Evolutionary conservation across 2,329 filamentous ascomycete species (phyloP).

Genomic region (Calonectria pauciramosa): DNA sequence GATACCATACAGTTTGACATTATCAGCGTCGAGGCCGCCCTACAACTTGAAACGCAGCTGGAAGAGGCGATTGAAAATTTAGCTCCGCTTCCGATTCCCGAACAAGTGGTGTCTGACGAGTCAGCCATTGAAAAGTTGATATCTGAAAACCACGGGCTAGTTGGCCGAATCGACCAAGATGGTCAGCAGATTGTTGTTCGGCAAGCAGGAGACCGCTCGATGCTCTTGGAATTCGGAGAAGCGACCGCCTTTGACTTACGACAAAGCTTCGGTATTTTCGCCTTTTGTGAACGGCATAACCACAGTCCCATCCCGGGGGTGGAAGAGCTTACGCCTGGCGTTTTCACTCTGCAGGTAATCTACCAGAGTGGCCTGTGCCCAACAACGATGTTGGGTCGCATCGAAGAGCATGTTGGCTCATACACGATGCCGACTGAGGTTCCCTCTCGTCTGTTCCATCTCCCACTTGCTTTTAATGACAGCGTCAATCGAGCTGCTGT

Average conservation of each 20-base stretch:
- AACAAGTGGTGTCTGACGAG: not conserved
- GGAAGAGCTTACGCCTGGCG: slow-evolving; percentile 51
- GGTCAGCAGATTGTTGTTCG: slow-evolving; percentile 37
- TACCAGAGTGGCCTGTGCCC: slow-evolving; percentile 42
- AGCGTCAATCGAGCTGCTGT: slow-evolving; percentile 63
- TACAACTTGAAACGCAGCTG: slow-evolving; percentile 41
- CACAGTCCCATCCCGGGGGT: slow-evolving; percentile 46
- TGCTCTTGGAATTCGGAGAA: slow-evolving; percentile 52
- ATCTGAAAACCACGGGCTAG: slow-evolving; percentile 5
- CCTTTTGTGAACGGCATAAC: slow-evolving; percentile 50
- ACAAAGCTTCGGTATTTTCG: slow-evolving; percentile 50
- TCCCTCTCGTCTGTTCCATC: slow-evolving; percentile 47
- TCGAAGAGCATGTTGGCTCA: slow-evolving; percentile 41
- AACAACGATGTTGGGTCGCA: slow-evolving; percentile 33
- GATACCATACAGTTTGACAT: slow-evolving; percentile 52
- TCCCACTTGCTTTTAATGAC: slow-evolving; percentile 57
- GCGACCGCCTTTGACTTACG: slow-evolving; percentile 48
- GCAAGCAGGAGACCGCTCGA: slow-evolving; percentile 51
- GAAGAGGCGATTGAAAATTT: slow-evolving; percentile 40
- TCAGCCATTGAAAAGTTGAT: not conserved
- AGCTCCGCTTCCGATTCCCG: not conserved
- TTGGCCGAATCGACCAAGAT: slow-evolving; percentile 34
- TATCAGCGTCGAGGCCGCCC: slow-evolving; percentile 44
- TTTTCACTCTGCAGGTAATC: slow-evolving; percentile 51
- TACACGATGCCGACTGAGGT: slow-evolving; percentile 42